A percentile compares a stretch with the other conserved stretches of the same genome.
Evolutionary conservation across 1,139 yeast genomes (phyloP).

Genomic region (Schwanniomyces etchellsii): DNA sequence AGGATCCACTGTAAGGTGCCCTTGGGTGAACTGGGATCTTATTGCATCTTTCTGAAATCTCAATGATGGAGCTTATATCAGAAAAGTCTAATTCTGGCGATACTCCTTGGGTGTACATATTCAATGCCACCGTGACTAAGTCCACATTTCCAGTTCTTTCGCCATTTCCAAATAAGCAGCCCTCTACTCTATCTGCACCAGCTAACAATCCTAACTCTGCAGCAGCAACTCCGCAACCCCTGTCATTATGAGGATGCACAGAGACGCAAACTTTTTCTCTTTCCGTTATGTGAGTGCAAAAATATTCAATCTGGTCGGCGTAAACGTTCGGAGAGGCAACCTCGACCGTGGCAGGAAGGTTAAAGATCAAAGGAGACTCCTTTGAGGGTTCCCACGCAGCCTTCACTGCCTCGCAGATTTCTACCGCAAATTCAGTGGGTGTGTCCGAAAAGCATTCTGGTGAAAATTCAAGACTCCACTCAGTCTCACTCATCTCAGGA

Average conservation of each 20-base stretch:
- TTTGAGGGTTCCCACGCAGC: slow-evolving; percentile 42
- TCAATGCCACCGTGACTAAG: slow-evolving; percentile 42
- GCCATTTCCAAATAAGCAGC: slow-evolving; percentile 46
- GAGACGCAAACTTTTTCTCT: slow-evolving; percentile 42
- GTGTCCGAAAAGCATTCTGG: slow-evolving; percentile 47
- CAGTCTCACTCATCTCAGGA: slow-evolving; percentile 32
- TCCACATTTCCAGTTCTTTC: slow-evolving; percentile 49
- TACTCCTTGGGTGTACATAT: slow-evolving; percentile 43
- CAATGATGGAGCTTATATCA: slow-evolving; percentile 35
- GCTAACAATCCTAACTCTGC: slow-evolving; percentile 44
- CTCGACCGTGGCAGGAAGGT: slow-evolving; percentile 47
- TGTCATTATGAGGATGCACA: slow-evolving; percentile 44
- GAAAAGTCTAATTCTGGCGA: slow-evolving; percentile 42
- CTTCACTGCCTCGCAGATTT: slow-evolving; percentile 43
- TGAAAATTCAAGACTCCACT: slow-evolving; percentile 42
- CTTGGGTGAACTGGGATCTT: slow-evolving; percentile 44
- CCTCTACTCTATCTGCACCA: slow-evolving; percentile 48
- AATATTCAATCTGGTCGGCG: slow-evolving; percentile 47
- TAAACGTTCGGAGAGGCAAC: slow-evolving; percentile 45
- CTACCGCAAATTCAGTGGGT: slow-evolving; percentile 37
- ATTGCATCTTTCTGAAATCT: slow-evolving; percentile 41
- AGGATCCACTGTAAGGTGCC: slow-evolving; percentile 45
- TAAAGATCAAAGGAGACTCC: slow-evolving; percentile 39
- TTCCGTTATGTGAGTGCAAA: slow-evolving; percentile 34
- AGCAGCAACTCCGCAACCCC: slow-evolving; percentile 49